Evolutionary conservation across 208 protist genomes (phyloP).

Genomic region (Wallacemonas collosoma): DNA sequence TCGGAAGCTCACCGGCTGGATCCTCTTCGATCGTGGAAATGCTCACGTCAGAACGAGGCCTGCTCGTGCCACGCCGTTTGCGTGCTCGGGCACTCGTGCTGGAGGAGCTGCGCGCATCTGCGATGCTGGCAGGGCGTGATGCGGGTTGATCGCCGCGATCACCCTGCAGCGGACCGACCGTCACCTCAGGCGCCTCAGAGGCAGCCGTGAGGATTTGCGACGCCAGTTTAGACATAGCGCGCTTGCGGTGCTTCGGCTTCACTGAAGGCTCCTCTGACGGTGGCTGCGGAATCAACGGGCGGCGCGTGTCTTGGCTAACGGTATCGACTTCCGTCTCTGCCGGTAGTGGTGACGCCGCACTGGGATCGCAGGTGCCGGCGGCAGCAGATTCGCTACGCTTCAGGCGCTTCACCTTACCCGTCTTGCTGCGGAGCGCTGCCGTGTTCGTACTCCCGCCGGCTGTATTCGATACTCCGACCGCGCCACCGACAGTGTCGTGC

Average conservation of each 20-base stretch:
- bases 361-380: too few species aligned
- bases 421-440: constrained; percentile 14
- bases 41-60: constrained; percentile 21
- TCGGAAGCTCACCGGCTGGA: constrained; percentile 24
- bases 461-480: too few species aligned
- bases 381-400: constrained; percentile 20
- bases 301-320: not conserved
- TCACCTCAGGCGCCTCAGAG: constrained; percentile 31
- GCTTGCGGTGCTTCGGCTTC: constrained; percentile 25
- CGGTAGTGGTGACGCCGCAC: too few species aligned
- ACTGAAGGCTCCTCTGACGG: constrained; percentile 20
- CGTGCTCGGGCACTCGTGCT: constrained; percentile 19
- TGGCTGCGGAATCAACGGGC: not conserved
- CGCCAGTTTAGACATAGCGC: constrained; percentile 18
- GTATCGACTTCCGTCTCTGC: too few species aligned
- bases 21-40: constrained; percentile 25
- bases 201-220: constrained; percentile 20
- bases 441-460: constrained; percentile 10
- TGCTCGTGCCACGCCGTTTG: constrained; percentile 8
- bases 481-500: too few species aligned
- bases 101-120: constrained; percentile 14
- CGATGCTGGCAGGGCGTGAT: constrained; percentile 2
- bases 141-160: not conserved
- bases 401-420: constrained; percentile 12
- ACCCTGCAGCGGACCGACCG: constrained; percentile 31